Base-by-base conservation (phyloP, 805 yeast species). In the Isabelozyma gotoi region DNA sequence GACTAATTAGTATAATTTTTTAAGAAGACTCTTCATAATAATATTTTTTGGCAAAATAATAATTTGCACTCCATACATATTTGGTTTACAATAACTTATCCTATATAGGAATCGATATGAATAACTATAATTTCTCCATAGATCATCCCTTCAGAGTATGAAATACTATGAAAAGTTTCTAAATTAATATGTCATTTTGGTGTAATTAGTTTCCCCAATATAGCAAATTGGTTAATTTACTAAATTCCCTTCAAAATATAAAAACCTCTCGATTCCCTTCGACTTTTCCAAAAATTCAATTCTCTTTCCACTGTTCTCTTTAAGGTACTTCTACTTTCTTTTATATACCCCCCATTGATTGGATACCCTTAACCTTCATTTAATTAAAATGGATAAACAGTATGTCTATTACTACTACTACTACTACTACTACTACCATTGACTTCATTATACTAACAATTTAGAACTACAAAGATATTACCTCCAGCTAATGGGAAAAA, bases 401-500 rank as follows among this genome's bases (percentile, higher is more conserved):
- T 40, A 40, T 33, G 38, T 18, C 16, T 29, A 18, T 15, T 19
- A 19, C 24, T 19, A 43, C 41, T 39, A 45, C 52, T 53, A 55
- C 16, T 32, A 4, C 16, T 32, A 5, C 10, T 24, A n/a, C 3
- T 2, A 39, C 33, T 12, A 24, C 8, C 29, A 24, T 24, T 7
- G 29, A 19, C n/a, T n/a, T n/a, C n/a, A n/a, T n/a, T 35, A 27
- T 24, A 32, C 21, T 34, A 35, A 35, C 38, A 14, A 14, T 14
- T 32, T 32, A 14, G 17, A 24, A 32, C 17, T 36, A 15, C 39
- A 14, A 36, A 24, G 20, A 24, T 60, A 19, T 50, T 59, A 48
- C 75, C 75, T 41, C 75, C 76, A 38, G 72, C 74, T 45, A 70
- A 71, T 51, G 76, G 76, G 33, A 70, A 63, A 43, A 71, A 70